Base-by-base conservation (phyloP, 176 grass and related monocot species). In the Panicum miliaceum region DNA sequence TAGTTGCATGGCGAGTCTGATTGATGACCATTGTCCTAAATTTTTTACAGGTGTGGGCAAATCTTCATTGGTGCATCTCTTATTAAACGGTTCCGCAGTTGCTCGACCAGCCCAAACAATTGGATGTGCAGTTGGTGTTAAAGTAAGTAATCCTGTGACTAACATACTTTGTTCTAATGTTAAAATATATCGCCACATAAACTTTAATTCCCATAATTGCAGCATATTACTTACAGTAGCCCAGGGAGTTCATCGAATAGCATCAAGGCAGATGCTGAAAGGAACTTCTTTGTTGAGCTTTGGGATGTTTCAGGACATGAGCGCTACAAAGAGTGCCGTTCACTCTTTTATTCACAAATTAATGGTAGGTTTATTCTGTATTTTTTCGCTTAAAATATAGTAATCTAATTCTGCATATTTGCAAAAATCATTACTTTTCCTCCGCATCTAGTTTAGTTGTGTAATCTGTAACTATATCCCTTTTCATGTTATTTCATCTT, bases 301-400 rank as follows among this genome's bases (percentile, higher is more conserved):
- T 99, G 96, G 96, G 96, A 99, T 88, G 68, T 96, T 60, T 94
- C 93, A 43, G 96, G 96, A 27, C 96, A 99, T 57, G 91, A 99
- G 36, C 91, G 96, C 43, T 99, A 99, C 78, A 93, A 95, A 86
- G 89, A 99, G 0, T 96, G 91, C 19, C 89, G 96, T 75, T 87
- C 93, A 83, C 68, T 96, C 72, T 99, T 99, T 77, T 99, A 99
- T 85, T 82, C 85, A 71, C 96, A 99, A 85, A 93, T 99, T 83
- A 99, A 94, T 56, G 96, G 96, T 95, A 93, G 40, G 65, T 45
- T 12, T 68, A 57, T 64, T 78, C 22, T 76, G 10, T 54, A 43
- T 38, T 32, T 76, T 77, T 58, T 8, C 68, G 1, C 35, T 65
- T 56, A 47, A 40, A 40, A 57, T 69, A 82, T 71, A 59, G 12